Evolutionary conservation across 1,139 yeast species (phyloP), one percentile per base, ranked within the genome.

Genomic region (Kodamaea suecica): DNA sequence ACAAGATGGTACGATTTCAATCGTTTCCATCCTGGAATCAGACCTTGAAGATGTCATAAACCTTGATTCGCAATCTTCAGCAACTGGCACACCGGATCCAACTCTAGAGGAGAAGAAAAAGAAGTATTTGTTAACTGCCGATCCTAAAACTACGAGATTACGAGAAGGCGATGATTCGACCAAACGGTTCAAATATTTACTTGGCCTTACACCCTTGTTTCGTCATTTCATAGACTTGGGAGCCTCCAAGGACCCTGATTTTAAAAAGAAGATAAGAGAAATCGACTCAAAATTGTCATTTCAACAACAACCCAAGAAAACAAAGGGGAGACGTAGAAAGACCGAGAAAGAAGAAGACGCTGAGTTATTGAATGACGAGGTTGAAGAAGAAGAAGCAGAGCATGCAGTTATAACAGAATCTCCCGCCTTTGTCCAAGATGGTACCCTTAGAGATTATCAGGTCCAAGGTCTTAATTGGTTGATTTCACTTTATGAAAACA

Each of bases 261-360:
- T 88, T 51, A 72, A 73, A 54, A 66, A 69, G 43, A 63, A 83
- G 30, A 63, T 84, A 37, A 70, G 73, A 41, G 75, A 71, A 39
- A 63, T 78, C 19, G 87, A 78, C 45, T 61, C 63, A 36, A 68
- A 67, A 44, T 53, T 57, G 27, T 45, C 40, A 34, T 49, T 47
- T 41, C 45, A 42, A 28, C 49, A 41, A 32, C 38, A 36, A 11
- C 31, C 40, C 23, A 40, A 39, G 23, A 37, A 39, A 23, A 42
- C 27, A 30, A 31, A 31, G 29, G 43, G 48, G 19, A 50, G 68
- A 20, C 48, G 80, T 34, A 60, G 95, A 40, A 85, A 85, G 54
- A 81, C 94, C 0, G 95, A 86, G 57, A 82, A 84, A 57, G 96
- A 90, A 52, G 97, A 90, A 55, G 97, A 87, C 56, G 95, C 87